Conservation (phyloP, 441 rosid genomes). For the Hypseocharis bilobata region DNA sequence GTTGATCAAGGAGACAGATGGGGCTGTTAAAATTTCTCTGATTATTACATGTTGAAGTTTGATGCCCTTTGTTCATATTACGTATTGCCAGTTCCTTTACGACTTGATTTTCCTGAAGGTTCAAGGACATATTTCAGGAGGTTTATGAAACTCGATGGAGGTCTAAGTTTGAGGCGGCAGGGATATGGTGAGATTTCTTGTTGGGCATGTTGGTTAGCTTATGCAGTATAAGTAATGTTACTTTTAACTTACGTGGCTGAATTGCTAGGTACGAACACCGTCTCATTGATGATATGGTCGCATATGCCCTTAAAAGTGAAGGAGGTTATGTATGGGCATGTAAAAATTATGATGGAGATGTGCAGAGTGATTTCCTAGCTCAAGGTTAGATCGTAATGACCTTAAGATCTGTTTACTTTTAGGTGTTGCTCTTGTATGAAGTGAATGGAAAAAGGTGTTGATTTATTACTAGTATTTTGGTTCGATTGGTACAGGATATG, state of each 20-base stretch:
- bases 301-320: slow-evolving; percentile 79
- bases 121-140: slow-evolving; percentile 23
- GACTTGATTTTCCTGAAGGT: slow-evolving; percentile 4
- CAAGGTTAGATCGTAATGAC: slow-evolving; percentile 45
- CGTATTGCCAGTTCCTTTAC: not conserved
- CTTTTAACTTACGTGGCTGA: slow-evolving; percentile 19
- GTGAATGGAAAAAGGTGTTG: slow-evolving; percentile 8
- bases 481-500: slow-evolving; percentile 50
- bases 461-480: not conserved
- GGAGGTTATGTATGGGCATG: slow-evolving; percentile 95
- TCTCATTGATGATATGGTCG: slow-evolving; percentile 91
- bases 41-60: not conserved
- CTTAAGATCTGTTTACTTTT: not conserved
- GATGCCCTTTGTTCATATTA: not conserved
- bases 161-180: slow-evolving; percentile 21
- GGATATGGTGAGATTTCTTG: slow-evolving; percentile 47
- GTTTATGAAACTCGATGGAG: slow-evolving; percentile 20
- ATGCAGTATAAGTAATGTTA: slow-evolving; percentile 5
- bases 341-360: slow-evolving; percentile 93
- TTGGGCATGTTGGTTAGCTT: slow-evolving; percentile 12
- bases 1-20: not conserved
- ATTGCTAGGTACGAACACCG: slow-evolving; percentile 77
- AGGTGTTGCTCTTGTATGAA: not conserved
- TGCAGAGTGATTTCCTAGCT: slow-evolving; percentile 90
- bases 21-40: not conserved